phyloP scores from a whole-genome alignment of 352 stramenopile genomes.

The Phytopythium chamaehyphon region DNA sequence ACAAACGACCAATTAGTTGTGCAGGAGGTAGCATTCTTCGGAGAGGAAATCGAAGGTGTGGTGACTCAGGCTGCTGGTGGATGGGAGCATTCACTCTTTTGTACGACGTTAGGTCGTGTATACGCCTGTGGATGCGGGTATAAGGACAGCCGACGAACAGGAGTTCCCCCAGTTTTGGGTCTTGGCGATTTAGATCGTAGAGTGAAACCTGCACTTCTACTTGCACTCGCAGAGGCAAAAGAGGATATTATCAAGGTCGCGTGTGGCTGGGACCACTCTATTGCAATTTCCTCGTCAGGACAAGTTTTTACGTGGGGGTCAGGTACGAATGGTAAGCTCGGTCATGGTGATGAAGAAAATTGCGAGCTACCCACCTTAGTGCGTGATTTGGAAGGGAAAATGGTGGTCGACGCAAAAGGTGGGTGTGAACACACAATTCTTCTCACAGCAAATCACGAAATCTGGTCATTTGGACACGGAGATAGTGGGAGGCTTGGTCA shows the following conservation, averaged over 20 bases:
- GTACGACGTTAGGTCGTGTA: constrained; percentile 49
- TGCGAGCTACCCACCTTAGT: constrained; percentile 59
- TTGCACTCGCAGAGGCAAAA: constrained; percentile 41
- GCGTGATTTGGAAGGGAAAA: constrained; percentile 36
- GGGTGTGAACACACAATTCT: constrained; percentile 78
- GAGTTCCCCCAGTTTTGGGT: constrained; percentile 76
- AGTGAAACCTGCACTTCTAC: constrained; percentile 51
- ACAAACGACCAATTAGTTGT: constrained; percentile 66
- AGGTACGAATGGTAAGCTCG: constrained; percentile 77
- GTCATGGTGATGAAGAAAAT: constrained; percentile 79
- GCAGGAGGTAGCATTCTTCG: constrained; percentile 53
- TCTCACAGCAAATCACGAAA: constrained; percentile 47
- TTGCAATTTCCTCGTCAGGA: constrained; percentile 56
- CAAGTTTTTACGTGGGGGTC: constrained; percentile 77
- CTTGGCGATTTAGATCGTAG: constrained; percentile 67
- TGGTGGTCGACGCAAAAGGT: constrained; percentile 64
- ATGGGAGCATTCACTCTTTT: constrained; percentile 84
- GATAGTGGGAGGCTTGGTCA: constrained; percentile 77
- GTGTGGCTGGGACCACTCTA: constrained; percentile 82
- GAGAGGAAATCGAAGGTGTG: constrained; percentile 37
- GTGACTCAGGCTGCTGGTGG: constrained; percentile 57
- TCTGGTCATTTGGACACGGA: constrained; percentile 81
- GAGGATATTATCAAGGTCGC: constrained; percentile 63
- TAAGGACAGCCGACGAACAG: constrained; percentile 77
- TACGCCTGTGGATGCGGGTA: constrained; percentile 81